Base-by-base conservation (phyloP, 257 asterid genomes). In the Galeopsis tetrahit region DNA sequence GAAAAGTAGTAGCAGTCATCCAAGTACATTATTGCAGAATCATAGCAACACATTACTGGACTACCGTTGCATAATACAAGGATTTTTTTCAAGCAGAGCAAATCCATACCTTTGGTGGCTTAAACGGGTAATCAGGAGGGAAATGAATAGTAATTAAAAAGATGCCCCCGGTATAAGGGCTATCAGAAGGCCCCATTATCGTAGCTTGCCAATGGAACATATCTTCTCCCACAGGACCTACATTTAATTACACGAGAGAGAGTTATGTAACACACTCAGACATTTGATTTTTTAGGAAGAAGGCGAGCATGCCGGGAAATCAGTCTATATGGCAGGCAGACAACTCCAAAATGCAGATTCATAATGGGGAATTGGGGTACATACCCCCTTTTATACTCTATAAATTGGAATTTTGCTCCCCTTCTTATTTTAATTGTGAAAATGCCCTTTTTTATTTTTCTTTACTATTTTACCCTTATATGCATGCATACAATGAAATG, bases 151-250 rank as follows among this genome's bases (percentile, higher is more conserved):
- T 73, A 43, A 81, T 79, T 33, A 81, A 77, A 74, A 81, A 77
- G 46, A 81, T 81, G 28, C 85, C 85, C n/a, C 85, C 82, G 0
- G 85, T 59, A 17, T 77, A 81, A 1, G 85, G 85, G 72, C 85
- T 81, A 39, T 81, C 85, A 32, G 75, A 3, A 51, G 85, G 85
- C 63, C 85, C 82, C 85, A 81, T 81, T 15, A 81, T 81, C 0
- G 84, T 75, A 5, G 84, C 84, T 62, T 80, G 80, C 80, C 84
- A 80, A 68, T 80, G 81, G 38, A 81, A 77, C 85, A 81, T 81
- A 53, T 81, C 85, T 70, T 81, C 80, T 15, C 78, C 82, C n/a
- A 81, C 80, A 31, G 82, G 85, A 14, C 85, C 85, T 81, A 53
- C 78, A 76, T 60, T 52, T 42, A n/a, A 32, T 43, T 46, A 10